Evolutionary conservation across 1,284 basidiomycete genomes (phyloP).

Genomic region (Melampsora larici-populina): DNA sequence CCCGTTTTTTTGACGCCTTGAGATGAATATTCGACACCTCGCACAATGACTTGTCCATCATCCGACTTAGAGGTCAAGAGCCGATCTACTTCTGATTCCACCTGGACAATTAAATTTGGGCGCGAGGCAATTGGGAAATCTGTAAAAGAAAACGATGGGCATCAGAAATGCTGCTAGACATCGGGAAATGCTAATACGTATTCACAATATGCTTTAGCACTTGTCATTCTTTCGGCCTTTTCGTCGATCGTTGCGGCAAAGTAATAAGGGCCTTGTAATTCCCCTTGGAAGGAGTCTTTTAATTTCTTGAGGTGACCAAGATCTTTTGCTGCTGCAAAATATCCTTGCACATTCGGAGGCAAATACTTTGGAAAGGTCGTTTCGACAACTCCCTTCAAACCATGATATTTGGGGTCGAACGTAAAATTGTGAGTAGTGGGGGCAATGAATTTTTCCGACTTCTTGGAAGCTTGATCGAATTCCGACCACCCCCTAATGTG

Average conservation of each 20-base stretch:
- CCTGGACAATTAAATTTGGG: constrained; percentile 16
- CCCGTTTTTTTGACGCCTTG: constrained; percentile 12
- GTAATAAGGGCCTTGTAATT: constrained; percentile 19
- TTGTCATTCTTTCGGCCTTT: constrained; percentile 26
- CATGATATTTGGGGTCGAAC: constrained; percentile 7
- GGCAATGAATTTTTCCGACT: constrained; percentile 16
- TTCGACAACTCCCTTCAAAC: not conserved
- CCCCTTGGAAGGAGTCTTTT: constrained; percentile 17
- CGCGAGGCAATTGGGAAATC: constrained; percentile 27
- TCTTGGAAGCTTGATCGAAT: constrained; percentile 32
- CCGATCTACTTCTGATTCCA: constrained; percentile 12
- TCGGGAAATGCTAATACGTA: not conserved
- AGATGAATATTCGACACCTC: constrained; percentile 26
- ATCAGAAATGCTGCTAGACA: not conserved
- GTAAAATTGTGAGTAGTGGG: constrained; percentile 5
- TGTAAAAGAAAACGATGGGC: not conserved
- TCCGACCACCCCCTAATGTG: constrained; percentile 26
- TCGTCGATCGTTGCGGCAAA: constrained; percentile 32
- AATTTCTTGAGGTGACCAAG: not conserved
- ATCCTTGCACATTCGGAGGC: constrained; percentile 17
- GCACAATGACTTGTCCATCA: not conserved
- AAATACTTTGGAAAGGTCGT: constrained; percentile 35
- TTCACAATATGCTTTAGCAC: constrained; percentile 40
- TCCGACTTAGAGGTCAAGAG: constrained; percentile 25
- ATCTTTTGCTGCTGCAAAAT: constrained; percentile 16